These are phyloP conservation scores for Boletus pseudo-olivaceus DNA, from an alignment of 768 basidiomycete species.

Conservation along the genomic window DNA sequence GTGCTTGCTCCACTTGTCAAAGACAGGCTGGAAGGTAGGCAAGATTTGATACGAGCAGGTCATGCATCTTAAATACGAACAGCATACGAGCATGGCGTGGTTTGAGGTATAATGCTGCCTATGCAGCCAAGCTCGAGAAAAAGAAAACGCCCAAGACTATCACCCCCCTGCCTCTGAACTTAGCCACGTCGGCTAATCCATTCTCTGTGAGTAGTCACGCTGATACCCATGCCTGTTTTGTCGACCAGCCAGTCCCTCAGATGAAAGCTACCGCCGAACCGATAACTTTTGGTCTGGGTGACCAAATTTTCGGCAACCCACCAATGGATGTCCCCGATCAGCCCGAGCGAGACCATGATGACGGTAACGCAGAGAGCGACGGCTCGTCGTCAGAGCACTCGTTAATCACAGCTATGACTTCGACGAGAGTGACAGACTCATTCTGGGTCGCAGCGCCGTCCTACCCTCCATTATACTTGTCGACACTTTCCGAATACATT, in stretches of 20 bases:
- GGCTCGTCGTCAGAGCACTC: conserved; percentile 42
- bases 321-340: conserved; percentile 16
- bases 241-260: conserved; percentile 10
- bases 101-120: conserved; percentile 65
- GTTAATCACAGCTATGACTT: conserved; percentile 56
- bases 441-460: conserved; percentile 65
- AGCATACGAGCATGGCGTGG: conserved; percentile 84
- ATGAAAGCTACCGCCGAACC: conserved; percentile 28
- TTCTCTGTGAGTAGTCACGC: conserved; percentile 54
- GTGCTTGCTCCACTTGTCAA: conserved; percentile 67
- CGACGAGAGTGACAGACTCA: conserved; percentile 52
- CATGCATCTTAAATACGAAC: conserved; percentile 12
- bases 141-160: conserved; percentile 44
- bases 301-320: conserved; percentile 58
- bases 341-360: conserved; percentile 13
- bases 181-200: conserved; percentile 50
- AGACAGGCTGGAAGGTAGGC: conserved; percentile 73
- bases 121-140: conserved; percentile 68
- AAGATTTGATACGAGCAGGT: neutral
- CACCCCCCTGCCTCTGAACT: conserved; percentile 30
- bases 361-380: conserved; percentile 36
- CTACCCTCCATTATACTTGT: conserved; percentile 69
- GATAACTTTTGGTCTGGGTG: conserved; percentile 53
- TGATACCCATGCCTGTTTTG: neutral
- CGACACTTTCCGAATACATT: conserved; percentile 70